Conservation (phyloP, 2,329 filamentous ascomycete species). For the Alternaria postmessia region DNA sequence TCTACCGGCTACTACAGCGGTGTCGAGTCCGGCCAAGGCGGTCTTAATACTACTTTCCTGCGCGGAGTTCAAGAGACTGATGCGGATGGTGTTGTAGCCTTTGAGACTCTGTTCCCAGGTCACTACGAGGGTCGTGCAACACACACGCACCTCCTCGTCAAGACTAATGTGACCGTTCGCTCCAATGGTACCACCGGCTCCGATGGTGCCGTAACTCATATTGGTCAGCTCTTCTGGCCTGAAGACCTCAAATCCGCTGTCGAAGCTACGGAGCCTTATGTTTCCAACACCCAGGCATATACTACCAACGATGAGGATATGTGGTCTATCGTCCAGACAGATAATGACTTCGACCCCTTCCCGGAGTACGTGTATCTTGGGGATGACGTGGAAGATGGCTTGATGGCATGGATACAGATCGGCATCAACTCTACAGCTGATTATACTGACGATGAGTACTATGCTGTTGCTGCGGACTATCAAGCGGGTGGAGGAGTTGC, state of each 20-base stretch:
- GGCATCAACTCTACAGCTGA: constrained; percentile 19
- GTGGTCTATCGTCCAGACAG: background rate
- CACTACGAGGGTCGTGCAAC: background rate
- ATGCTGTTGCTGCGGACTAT: constrained; percentile 29
- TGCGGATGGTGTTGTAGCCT: background rate
- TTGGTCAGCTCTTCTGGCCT: background rate
- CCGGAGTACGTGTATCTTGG: background rate
- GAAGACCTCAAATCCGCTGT: background rate
- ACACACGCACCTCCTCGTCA: background rate
- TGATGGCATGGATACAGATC: background rate
- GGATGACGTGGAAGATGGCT: background rate
- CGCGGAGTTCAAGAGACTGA: background rate
- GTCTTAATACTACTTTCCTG: background rate
- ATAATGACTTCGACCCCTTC: background rate
- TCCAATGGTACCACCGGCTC: background rate
- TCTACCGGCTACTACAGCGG: background rate
- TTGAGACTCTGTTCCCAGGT: background rate
- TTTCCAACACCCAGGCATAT: background rate
- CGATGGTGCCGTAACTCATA: background rate
- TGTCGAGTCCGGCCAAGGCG: background rate
- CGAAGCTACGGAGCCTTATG: background rate
- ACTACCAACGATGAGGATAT: background rate
- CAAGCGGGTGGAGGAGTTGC: constrained; percentile 32
- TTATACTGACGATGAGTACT: constrained; percentile 24
- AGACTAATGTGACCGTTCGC: background rate